phyloP scores from a whole-genome alignment of 805 yeast genomes.

The Ogataea minuta region DNA sequence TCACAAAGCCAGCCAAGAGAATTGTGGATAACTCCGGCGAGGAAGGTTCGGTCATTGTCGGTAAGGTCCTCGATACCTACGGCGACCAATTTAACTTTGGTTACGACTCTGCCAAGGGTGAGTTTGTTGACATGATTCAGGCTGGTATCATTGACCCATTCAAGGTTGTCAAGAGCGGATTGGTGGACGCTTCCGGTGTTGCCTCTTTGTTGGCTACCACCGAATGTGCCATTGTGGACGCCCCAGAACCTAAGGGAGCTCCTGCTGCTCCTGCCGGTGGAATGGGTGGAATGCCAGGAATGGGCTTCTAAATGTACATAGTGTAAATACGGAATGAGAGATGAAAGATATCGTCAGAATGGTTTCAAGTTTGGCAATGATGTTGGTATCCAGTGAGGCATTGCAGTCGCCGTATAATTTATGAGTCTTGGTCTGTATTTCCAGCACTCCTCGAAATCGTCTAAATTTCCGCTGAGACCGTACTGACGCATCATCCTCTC shows the following conservation, averaged over 20 bases:
- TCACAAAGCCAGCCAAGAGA: constrained; percentile 92
- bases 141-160: constrained; percentile 98
- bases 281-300: constrained; percentile 43
- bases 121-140: constrained; percentile 92
- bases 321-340: constrained; percentile 10
- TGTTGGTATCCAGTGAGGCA: no score
- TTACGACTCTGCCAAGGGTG: constrained; percentile 89
- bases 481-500: not conserved
- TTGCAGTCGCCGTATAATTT: no score
- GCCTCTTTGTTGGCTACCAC: constrained; percentile 97
- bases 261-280: constrained; percentile 59
- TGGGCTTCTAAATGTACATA: constrained; percentile 27
- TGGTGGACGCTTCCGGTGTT: constrained; percentile 95
- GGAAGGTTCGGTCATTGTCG: constrained; percentile 95
- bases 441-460: not conserved
- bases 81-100: constrained; percentile 83
- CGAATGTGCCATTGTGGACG: constrained; percentile 96
- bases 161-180: constrained; percentile 94
- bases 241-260: constrained; percentile 73
- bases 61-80: constrained; percentile 64
- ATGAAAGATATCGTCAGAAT: no score
- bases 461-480: not conserved
- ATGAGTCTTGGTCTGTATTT: no score
- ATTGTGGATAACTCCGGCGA: constrained; percentile 96
- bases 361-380: no score